Base-by-base conservation (phyloP, 2,329 filamentous ascomycete genomes). In the Didymella pinodella region DNA sequence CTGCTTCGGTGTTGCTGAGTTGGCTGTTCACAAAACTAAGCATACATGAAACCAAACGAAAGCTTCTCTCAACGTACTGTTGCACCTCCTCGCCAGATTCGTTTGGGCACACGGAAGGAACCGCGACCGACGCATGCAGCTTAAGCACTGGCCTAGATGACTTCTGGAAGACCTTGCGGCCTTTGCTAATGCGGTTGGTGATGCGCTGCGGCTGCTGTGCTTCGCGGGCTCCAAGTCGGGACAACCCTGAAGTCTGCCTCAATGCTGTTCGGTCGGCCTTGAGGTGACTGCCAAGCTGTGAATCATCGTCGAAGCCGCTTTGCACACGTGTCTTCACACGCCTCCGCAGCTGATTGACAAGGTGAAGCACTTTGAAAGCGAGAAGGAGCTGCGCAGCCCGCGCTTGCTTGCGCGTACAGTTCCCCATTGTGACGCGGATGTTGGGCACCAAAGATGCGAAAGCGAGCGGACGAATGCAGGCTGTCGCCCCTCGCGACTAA, bases 281-380 rank as follows among this genome's bases (percentile, higher is more conserved):
- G n/a, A 64, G 57, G 26, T 62, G 45, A 34, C 53, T 57, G 64
- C 72, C 69, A 71, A 74, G 69, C 49, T 63, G 48, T 48, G 57
- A 57, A 46, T 57, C 32, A 49, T 52, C 51, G 54, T 64, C 49
- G 48, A 69, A 69, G 63, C 65, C 64, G 51, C 62, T 40, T 48
- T 52, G 63, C 47, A 62, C 52, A 53, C 72, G 76, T 65, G 68
- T 71, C 68, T 72, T 71, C 44, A 76, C 69, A 54, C 75, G 74
- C 59, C 71, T 74, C 53, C 75, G 73, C 53, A 79, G 74, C 54
- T 73, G 69, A 49, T 74, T 71, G 65, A 79, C 70, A 63, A 78
- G 70, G 65, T 75, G 72, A 51, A 79, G 65, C 54, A 78, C 70
- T 62, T 73, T 73, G 63, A 75, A 73, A 28, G 75, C 74, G 54